A percentile compares a stretch with the other conserved stretches of the same genome.
phyloP scores from a whole-genome alignment of 2,329 filamentous ascomycete species.

The Pyrenophora teres region DNA sequence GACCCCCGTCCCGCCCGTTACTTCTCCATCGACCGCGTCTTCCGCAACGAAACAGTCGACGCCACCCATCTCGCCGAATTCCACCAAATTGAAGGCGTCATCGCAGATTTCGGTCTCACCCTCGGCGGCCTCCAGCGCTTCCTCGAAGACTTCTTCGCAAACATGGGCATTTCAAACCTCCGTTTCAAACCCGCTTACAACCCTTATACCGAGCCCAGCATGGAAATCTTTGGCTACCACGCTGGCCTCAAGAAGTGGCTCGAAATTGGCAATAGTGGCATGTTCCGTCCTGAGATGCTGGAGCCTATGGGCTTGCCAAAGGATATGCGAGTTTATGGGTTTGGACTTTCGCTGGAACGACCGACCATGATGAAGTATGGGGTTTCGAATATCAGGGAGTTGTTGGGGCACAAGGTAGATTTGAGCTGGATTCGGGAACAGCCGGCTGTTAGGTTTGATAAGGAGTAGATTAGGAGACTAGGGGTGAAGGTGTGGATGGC shows the following conservation, averaged over 20 bases:
- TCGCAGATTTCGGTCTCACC: conserved; percentile 92
- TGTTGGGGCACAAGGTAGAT: conserved; percentile 95
- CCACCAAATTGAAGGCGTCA: conserved; percentile 98
- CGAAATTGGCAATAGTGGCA: conserved; percentile 96
- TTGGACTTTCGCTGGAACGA: conserved; percentile 87
- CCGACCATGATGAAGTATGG: conserved; percentile 96
- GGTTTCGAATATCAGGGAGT: conserved; percentile 81
- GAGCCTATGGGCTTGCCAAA: conserved; percentile 91
- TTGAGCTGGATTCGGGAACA: conserved; percentile 90
- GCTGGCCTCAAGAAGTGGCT: conserved; percentile 68
- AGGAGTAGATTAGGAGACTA: conserved; percentile 59
- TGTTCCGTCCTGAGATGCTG: conserved; percentile 98
- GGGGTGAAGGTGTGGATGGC: not conserved
- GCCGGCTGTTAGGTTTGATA: conserved; percentile 86
- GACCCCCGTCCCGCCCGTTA: conserved; percentile 87
- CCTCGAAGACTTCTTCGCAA: conserved; percentile 93
- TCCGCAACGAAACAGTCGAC: conserved; percentile 96
- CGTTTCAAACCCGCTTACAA: conserved; percentile 98
- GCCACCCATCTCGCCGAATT: conserved; percentile 97
- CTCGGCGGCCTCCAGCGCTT: conserved; percentile 91
- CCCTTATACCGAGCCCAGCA: conserved; percentile 73
- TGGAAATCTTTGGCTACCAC: conserved; percentile 99
- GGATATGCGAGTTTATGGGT: conserved; percentile 92
- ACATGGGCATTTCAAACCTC: conserved; percentile 87
- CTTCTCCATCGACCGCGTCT: conserved; percentile 98